Evolutionary conservation across 805 yeast species (phyloP).

Genomic region (Naumovozyma baii): DNA sequence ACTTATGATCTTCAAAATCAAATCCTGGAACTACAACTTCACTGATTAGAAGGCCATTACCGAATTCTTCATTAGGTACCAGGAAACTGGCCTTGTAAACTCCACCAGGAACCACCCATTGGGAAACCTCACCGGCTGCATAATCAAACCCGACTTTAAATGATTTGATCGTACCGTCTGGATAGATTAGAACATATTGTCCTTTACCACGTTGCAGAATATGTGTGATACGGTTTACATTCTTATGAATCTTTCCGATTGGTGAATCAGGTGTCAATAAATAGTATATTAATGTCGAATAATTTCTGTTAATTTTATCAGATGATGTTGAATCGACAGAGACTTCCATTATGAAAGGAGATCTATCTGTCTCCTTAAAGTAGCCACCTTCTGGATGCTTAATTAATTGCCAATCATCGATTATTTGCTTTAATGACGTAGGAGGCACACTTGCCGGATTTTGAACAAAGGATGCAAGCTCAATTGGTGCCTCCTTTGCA

Average conservation of each 20-base stretch:
- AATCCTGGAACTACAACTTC: constrained; percentile 57
- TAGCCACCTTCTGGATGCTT: constrained; percentile 51
- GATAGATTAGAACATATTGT: constrained; percentile 43
- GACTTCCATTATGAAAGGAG: constrained; percentile 35
- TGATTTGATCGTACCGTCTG: constrained; percentile 40
- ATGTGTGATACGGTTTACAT: constrained; percentile 45
- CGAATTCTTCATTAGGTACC: constrained; percentile 31
- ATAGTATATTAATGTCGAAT: constrained; percentile 45
- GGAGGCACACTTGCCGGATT: constrained; percentile 19
- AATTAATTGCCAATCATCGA: constrained; percentile 30
- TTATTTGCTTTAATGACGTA: constrained; percentile 24
- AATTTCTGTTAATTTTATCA: constrained; percentile 28
- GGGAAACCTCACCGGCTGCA: constrained; percentile 40
- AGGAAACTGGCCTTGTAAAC: constrained; percentile 48
- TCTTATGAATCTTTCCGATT: constrained; percentile 42
- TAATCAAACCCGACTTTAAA: constrained; percentile 46
- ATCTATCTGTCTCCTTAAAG: constrained; percentile 47
- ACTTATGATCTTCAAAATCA: constrained; percentile 44
- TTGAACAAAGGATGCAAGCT: constrained; percentile 10
- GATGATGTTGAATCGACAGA: constrained; percentile 14
- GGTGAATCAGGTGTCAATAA: constrained; percentile 43
- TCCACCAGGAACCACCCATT: constrained; percentile 58
- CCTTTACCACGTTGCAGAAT: constrained; percentile 48
- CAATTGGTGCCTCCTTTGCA: constrained; percentile 10
- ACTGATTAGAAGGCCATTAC: constrained; percentile 39